Base-by-base conservation (phyloP, 2,329 filamentous ascomycete species). In the Colletotrichum salicis region DNA sequence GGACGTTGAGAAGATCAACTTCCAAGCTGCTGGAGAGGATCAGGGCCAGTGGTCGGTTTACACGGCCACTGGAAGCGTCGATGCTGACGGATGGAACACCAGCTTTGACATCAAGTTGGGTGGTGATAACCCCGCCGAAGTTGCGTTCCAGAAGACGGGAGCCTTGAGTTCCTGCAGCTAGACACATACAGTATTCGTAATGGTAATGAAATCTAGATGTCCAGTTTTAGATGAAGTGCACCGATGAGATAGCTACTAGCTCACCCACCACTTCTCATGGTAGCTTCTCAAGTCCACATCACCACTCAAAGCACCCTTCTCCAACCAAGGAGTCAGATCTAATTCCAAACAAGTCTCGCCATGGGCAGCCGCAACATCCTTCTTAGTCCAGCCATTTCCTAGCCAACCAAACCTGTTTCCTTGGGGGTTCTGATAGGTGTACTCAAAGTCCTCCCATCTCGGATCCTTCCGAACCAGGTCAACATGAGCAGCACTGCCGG, bases 321-420 rank as follows among this genome's bases (percentile, higher is more conserved):
- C 41, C 8, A 48, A 22, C 41, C 41, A 48, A 48, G 41, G 41
- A 48, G 41, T 48, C 19, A 48, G 41, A 22, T 48, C 41, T 48
- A 48, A 8, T 10, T 48, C 41, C 7, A 48, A 19, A 8, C 19
- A 8, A 48, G 19, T 19, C 15, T 48, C 41, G 7, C 41, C 41
- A 4, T 48, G 41, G 19, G 41, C 41, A 22, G 41, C 41, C 19
- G 41, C 41, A 48, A 48, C 41, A 22, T 94, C 92, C 72, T 87
- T 87, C 65, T 76, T 82, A 3, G 91, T 93, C 81, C 87, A 89
- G 0, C 92, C 92, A 76, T 92, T 92, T 0, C 92, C 92, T 74
- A 93, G 87, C 82, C 84, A 94, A 2, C 85, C 82, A 74, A 92
- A 89, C 13, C 89, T 78, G 61, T 88, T 87, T 0, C 82, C 84